Conservation (phyloP, 495 filamentous ascomycete genomes). For the Podospora bellae-mahoneyi region DNA sequence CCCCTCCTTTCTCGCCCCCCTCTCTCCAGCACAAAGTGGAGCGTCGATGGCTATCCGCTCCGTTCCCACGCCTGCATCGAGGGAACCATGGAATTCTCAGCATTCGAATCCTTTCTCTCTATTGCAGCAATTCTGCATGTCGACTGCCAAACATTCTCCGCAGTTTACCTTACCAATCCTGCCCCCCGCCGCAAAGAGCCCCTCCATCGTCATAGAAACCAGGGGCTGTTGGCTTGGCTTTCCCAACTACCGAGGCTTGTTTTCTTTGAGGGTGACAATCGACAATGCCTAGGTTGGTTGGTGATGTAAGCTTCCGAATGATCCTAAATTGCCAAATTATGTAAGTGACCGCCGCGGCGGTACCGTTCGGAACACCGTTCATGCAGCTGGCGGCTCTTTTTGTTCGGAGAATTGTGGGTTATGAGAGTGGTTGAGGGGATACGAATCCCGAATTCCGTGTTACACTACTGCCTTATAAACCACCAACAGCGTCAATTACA, state of each 20-base stretch:
- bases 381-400: not conserved
- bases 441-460: not conserved
- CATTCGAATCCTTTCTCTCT: not conserved
- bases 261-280: not conserved
- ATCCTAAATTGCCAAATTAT: not conserved
- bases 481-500: not conserved
- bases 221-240: not conserved
- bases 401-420: not conserved
- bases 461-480: not conserved
- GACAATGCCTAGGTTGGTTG: not conserved
- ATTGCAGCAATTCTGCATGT: not conserved
- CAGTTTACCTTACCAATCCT: not conserved
- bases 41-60: not conserved
- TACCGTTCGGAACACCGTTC: not conserved
- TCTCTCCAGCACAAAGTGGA: not conserved
- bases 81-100: not conserved
- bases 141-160: not conserved
- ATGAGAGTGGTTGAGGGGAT: not conserved
- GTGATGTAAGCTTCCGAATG: not conserved
- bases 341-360: not conserved
- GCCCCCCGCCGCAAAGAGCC: not conserved
- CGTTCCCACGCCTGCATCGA: not conserved
- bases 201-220: not conserved
- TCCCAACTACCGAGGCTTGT: not conserved
- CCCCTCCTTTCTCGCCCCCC: not conserved